These are phyloP conservation scores for Plectranthus barbatus DNA, from an alignment of 257 asterid species.

Conservation along the genomic window DNA sequence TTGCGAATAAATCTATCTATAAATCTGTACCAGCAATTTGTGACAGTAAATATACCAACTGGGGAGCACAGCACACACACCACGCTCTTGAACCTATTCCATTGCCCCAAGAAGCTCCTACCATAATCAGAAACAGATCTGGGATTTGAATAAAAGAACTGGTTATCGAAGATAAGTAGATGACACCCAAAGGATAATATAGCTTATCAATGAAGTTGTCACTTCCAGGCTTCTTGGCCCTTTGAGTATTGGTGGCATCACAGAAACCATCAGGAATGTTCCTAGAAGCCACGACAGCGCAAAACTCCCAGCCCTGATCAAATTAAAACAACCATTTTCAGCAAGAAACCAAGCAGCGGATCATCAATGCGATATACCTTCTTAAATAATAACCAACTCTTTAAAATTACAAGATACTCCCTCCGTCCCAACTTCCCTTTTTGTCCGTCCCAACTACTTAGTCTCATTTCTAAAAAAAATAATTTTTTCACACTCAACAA, in stretches of 20 bases:
- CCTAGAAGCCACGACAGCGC: constrained; percentile 87
- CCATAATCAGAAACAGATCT: constrained; percentile 31
- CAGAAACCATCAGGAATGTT: constrained; percentile 91
- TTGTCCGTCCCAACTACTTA: too few relatives aligned
- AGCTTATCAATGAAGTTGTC: constrained; percentile 83
- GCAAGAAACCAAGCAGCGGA: not conserved
- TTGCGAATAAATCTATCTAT: constrained; percentile 3
- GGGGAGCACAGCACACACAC: not conserved
- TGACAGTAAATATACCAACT: constrained; percentile 1
- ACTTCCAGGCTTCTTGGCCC: constrained; percentile 95
- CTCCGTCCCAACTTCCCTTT: too few relatives aligned
- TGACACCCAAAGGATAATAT: constrained; percentile 78
- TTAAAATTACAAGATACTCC: too few relatives aligned
- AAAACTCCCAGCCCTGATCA: constrained; percentile 77
- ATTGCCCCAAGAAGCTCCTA: constrained; percentile 8
- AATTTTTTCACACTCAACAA: too few relatives aligned
- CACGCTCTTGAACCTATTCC: constrained; percentile 5
- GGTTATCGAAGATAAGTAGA: constrained; percentile 76
- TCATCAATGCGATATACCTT: too few relatives aligned
- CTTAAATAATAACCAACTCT: too few relatives aligned
- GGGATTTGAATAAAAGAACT: constrained; percentile 13
- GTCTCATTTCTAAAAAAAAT: too few relatives aligned
- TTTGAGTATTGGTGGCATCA: constrained; percentile 82
- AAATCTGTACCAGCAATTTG: constrained; percentile 1
- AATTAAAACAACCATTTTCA: not conserved